phyloP scores from a whole-genome alignment of 257 asterid species.

The Solanum etuberosum region DNA sequence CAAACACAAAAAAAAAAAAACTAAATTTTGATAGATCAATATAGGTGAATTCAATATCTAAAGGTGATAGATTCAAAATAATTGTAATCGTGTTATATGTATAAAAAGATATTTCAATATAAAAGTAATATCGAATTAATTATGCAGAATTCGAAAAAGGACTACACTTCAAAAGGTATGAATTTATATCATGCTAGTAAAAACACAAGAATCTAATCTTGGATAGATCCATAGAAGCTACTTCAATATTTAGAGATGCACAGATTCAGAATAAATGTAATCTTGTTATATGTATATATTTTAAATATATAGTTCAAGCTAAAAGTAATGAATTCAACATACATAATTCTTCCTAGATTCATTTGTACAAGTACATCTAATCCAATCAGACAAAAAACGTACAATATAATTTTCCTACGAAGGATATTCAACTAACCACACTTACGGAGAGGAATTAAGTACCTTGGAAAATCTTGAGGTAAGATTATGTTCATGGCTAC shows the following conservation, averaged over 20 bases:
- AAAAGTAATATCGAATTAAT: neutral
- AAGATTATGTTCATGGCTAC: constrained; percentile 21
- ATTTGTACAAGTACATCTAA: neutral
- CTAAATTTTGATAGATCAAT: neutral
- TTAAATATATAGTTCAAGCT: too few relatives aligned
- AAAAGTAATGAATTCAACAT: neutral
- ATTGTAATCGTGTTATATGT: neutral
- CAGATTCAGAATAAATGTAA: too few relatives aligned
- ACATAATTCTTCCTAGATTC: neutral
- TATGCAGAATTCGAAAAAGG: neutral
- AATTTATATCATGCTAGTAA: neutral
- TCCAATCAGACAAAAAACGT: neutral
- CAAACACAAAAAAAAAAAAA: neutral
- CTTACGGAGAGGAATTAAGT: neutral
- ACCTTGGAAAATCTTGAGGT: constrained; percentile 22
- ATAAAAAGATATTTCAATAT: neutral
- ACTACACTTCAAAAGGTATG: neutral
- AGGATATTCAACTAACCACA: accelerated
- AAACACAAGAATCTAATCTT: neutral
- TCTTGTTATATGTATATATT: neutral
- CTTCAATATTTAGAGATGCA: neutral
- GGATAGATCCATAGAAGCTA: neutral
- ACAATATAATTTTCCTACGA: neutral
- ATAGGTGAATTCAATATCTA: neutral
- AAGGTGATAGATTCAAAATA: too few relatives aligned